Percentiles rank a stretch among this genome's conserved stretches.
Evolutionary conservation across 1,284 basidiomycete species (phyloP).

Genomic region (Trichosporon faecale): DNA sequence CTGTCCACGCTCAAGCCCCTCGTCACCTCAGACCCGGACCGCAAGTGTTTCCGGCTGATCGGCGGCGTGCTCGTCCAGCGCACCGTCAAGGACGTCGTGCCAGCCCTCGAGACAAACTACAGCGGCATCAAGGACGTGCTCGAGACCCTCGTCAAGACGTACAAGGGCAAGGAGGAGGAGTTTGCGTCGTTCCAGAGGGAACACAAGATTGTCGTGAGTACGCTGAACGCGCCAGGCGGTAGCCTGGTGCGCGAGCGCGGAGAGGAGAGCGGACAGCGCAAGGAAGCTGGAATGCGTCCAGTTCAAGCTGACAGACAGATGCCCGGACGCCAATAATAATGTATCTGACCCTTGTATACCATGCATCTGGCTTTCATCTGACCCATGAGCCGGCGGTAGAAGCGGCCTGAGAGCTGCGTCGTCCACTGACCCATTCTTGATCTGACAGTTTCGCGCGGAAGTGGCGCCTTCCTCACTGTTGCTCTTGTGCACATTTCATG

Average conservation of each 20-base stretch:
- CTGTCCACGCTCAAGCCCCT: conserved; percentile 72
- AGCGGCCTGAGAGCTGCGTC: too few species aligned
- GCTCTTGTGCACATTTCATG: neutral
- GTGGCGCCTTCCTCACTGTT: too few species aligned
- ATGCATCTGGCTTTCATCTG: conserved; percentile 13
- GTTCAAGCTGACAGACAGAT: conserved; percentile 15
- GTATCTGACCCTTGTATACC: conserved; percentile 16
- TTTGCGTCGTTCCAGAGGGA: conserved; percentile 78
- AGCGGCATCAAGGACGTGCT: conserved; percentile 83
- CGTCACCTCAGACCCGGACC: conserved; percentile 72
- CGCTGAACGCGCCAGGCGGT: neutral
- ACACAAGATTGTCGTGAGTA: conserved; percentile 64
- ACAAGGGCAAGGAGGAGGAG: conserved; percentile 81
- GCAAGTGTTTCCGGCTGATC: conserved; percentile 94
- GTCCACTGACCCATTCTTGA: too few species aligned
- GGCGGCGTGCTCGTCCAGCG: conserved; percentile 94
- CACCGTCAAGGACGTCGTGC: conserved; percentile 92
- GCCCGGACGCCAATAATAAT: conserved; percentile 17
- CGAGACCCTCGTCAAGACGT: conserved; percentile 70
- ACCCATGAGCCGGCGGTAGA: too few species aligned
- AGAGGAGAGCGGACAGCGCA: too few species aligned
- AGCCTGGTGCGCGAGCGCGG: too few species aligned
- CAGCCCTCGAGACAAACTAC: conserved; percentile 77
- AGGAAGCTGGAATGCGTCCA: neutral
- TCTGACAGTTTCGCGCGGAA: too few species aligned